A percentile compares a stretch with the other conserved stretches of the same genome.
These are phyloP conservation scores for Fusarium drepaniforme DNA, from an alignment of 2,329 filamentous ascomycete genomes.

Conservation along the genomic window DNA sequence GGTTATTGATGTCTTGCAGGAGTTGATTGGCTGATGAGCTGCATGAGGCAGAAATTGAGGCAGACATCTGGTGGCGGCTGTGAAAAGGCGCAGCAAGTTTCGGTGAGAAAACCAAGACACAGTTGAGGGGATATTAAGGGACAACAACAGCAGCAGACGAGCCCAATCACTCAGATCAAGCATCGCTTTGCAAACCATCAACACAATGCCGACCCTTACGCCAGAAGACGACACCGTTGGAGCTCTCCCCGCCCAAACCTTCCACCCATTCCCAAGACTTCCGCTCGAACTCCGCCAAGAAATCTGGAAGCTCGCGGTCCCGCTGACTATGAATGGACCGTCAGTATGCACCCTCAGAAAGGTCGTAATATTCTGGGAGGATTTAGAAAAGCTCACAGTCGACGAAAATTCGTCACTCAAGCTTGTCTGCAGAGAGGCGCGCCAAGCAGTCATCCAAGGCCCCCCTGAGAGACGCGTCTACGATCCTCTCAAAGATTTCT, in stretches of 20 bases:
- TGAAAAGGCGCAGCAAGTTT: background rate
- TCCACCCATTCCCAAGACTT: background rate
- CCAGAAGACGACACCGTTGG: background rate
- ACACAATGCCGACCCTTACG: background rate
- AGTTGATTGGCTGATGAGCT: background rate
- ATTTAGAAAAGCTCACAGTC: background rate
- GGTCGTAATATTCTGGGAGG: no score
- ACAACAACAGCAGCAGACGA: no score
- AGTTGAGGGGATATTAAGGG: background rate
- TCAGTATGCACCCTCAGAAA: background rate
- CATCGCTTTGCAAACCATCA: background rate
- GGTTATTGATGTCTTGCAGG: background rate
- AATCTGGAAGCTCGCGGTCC: background rate
- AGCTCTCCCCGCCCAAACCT: background rate
- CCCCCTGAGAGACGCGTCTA: background rate
- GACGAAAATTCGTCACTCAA: background rate
- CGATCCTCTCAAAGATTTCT: background rate
- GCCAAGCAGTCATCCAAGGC: background rate
- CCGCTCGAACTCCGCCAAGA: background rate
- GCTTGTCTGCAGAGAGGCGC: background rate
- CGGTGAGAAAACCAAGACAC: background rate
- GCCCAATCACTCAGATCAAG: accelerated
- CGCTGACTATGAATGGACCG: background rate
- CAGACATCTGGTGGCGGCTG: background rate
- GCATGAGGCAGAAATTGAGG: background rate